Evolutionary conservation across 2,329 filamentous ascomycete genomes (phyloP).

Genomic region (Atkinsonella hypoxylon): DNA sequence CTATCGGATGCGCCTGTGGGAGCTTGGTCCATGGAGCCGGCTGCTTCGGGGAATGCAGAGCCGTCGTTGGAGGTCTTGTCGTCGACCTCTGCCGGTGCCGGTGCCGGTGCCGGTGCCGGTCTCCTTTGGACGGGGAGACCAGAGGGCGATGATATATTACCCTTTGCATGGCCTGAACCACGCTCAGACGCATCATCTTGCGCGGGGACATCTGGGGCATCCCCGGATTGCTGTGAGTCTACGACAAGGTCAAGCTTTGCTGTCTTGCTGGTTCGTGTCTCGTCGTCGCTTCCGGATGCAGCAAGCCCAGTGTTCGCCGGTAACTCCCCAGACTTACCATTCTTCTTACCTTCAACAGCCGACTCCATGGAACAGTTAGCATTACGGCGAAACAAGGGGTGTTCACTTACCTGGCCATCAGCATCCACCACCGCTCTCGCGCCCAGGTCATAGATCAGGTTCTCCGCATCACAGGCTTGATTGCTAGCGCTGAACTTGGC

Average conservation of each 20-base stretch:
- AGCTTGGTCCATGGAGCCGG: neutral
- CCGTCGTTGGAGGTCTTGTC: neutral
- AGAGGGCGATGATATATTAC: neutral
- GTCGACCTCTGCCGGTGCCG: neutral
- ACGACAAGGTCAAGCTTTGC: neutral
- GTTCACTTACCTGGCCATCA: slow-evolving; percentile 13
- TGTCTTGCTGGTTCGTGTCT: neutral
- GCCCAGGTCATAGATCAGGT: slow-evolving; percentile 8
- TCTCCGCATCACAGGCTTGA: slow-evolving; percentile 8
- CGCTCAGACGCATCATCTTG: too few relatives aligned
- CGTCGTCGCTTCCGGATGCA: neutral
- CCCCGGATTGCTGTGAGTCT: neutral
- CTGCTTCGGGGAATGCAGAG: neutral
- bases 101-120: neutral
- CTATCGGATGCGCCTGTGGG: neutral
- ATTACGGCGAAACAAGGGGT: slow-evolving; percentile 12
- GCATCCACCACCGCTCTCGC: slow-evolving; percentile 7
- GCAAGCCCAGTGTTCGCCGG: neutral
- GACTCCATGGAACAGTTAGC: slow-evolving; percentile 16
- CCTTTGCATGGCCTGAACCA: too few relatives aligned
- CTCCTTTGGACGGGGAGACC: slow-evolving; percentile 3
- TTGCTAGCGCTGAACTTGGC: neutral
- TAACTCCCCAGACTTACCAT: neutral
- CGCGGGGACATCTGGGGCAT: neutral
- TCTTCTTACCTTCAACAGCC: slow-evolving; percentile 5